phyloP scores from a whole-genome alignment of 306 rosid species.

The Prunus davidiana region DNA sequence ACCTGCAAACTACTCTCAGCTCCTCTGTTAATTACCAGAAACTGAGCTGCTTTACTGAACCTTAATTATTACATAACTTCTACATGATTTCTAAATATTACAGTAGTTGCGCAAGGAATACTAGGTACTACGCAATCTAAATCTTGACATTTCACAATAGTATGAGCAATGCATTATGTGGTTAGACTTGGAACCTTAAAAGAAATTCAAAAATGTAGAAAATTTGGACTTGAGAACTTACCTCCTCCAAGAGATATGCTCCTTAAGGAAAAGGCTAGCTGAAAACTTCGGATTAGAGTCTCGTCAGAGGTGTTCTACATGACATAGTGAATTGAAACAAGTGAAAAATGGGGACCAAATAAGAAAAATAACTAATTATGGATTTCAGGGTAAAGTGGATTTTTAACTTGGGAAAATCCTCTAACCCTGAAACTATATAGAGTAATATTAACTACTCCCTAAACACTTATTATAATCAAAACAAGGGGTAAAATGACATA shows the following conservation, averaged over 20 bases:
- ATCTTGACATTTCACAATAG: neutral
- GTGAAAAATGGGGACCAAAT: neutral
- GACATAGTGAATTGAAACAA: neutral
- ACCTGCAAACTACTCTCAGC: neutral
- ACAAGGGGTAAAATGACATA: no score
- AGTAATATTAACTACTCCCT: neutral
- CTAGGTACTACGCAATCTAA: neutral
- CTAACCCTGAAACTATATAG: neutral
- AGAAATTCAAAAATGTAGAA: neutral
- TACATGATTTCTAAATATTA: neutral
- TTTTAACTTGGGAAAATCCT: neutral
- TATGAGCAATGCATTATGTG: neutral
- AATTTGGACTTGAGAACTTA: conserved; percentile 27
- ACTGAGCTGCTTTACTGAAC: neutral
- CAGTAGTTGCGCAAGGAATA: neutral
- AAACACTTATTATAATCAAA: no score
- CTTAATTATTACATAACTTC: neutral
- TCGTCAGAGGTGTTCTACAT: conserved; percentile 60
- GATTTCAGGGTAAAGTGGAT: neutral
- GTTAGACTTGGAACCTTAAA: neutral
- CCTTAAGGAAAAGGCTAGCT: conserved; percentile 78
- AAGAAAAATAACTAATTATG: neutral
- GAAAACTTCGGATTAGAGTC: conserved; percentile 69
- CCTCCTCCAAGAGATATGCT: conserved; percentile 66
- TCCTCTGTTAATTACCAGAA: neutral